These are phyloP conservation scores for Pseudoneurospora amorphoporcata DNA, from an alignment of 495 filamentous ascomycete species.

Conservation along the genomic window DNA sequence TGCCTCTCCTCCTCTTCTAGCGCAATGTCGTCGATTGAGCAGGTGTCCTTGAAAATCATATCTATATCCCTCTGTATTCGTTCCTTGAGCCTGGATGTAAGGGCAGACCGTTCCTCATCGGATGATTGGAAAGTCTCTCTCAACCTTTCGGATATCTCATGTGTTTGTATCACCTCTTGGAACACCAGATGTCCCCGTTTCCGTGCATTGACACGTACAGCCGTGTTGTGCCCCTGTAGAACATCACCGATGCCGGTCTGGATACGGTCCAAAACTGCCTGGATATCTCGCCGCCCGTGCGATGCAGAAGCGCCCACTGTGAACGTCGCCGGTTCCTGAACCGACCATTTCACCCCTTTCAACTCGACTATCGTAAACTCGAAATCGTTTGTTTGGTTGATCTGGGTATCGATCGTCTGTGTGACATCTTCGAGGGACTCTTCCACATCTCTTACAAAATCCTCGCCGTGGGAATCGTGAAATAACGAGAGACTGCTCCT, in stretches of 20 bases:
- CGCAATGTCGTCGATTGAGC: conserved; percentile 28
- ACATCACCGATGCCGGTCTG: conserved; percentile 37
- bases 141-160: conserved; percentile 16
- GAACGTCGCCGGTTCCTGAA: conserved; percentile 29
- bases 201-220: conserved; percentile 30
- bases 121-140: conserved; percentile 11
- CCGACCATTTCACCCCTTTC: conserved; percentile 28
- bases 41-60: conserved; percentile 35
- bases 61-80: conserved; percentile 33
- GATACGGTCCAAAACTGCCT: conserved; percentile 34
- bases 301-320: conserved; percentile 20
- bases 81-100: conserved; percentile 24
- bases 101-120: conserved; percentile 10
- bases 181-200: conserved; percentile 38
- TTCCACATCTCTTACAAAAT: conserved; percentile 26
- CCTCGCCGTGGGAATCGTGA: conserved; percentile 22
- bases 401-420: conserved; percentile 22
- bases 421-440: conserved; percentile 15
- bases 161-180: conserved; percentile 35
- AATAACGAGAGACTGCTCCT: conserved; percentile 30
- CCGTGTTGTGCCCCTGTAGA: conserved; percentile 32
- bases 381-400: conserved; percentile 30
- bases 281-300: conserved; percentile 26
- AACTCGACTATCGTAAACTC: conserved; percentile 33
- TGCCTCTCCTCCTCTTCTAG: conserved; percentile 18